These are phyloP conservation scores for Lactuca saligna DNA, from an alignment of 129 eudicot species.

Conservation along the genomic window DNA sequence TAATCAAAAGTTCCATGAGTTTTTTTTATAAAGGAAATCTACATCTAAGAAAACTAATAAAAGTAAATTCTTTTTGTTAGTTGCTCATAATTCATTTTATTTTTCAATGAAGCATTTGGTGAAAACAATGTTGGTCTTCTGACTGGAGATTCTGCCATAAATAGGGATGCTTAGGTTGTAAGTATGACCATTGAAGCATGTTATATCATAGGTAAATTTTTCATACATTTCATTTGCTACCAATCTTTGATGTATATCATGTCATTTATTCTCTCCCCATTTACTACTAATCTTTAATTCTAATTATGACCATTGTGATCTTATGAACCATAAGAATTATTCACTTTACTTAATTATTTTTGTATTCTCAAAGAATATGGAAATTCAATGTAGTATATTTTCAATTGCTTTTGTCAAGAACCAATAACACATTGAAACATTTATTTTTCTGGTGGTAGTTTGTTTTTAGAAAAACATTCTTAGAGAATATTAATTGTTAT, in stretches of 20 bases:
- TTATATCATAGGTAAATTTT: slow-evolving; percentile 70
- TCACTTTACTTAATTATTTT: too few species aligned
- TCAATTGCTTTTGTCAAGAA: too few species aligned
- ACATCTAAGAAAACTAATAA: slow-evolving; percentile 9
- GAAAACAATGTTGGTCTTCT: slow-evolving; percentile 92
- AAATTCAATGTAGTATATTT: too few species aligned
- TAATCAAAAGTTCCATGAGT: slow-evolving; percentile 95
- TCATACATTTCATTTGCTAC: slow-evolving; percentile 2
- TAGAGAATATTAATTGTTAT: too few species aligned
- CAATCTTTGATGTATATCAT: not conserved
- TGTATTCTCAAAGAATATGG: too few species aligned
- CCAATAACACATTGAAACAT: too few species aligned
- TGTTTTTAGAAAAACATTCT: too few species aligned
- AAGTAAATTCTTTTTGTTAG: slow-evolving; percentile 4
- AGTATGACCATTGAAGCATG: slow-evolving; percentile 99
- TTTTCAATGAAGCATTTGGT: slow-evolving; percentile 85
- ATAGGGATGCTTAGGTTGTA: slow-evolving; percentile 86
- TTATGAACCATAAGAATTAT: too few species aligned
- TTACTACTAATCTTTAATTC: too few species aligned
- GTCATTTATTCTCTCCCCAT: too few species aligned
- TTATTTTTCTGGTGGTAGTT: too few species aligned
- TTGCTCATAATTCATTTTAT: slow-evolving; percentile 14
- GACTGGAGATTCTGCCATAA: slow-evolving; percentile 93
- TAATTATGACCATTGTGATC: too few species aligned
- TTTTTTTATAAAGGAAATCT: slow-evolving; percentile 49